Evolutionary conservation across 2,329 filamentous ascomycete genomes (phyloP), one percentile per base, ranked within the genome.

Genomic region (Scytalidium lignicola): DNA sequence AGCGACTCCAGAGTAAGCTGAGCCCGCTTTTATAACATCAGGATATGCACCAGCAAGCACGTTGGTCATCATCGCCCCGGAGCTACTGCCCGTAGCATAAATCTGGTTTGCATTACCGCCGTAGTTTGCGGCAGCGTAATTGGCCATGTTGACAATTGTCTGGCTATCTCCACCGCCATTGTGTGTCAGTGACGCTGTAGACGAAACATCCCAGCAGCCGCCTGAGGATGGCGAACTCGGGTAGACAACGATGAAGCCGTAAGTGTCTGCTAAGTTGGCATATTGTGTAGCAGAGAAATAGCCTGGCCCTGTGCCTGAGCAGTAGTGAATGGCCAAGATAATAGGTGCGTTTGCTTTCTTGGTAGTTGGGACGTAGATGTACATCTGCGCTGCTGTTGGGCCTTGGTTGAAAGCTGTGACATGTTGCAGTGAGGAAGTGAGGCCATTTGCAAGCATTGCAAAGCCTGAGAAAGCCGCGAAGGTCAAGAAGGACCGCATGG

Each of bases 191-290:
- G 78, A 70, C 29, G 67, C 65, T 22, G 65, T 67, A 18, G 72
- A 76, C 13, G 73, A 73, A 2, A 82, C 79, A 52, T 84, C 80
- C 77, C 78, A 83, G 67, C 79, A 83, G 54, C 64, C 66, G 12
- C 67, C 76, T n/a, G 62, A 62, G 55, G 76, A 73, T 0, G 76
- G 75, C 2, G 72, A 74, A 55, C 72, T 69, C 1, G 78, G 78
- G 63, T 79, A 83, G 59, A 83, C 77, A 52, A 78, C 71, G 48
- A 85, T 80, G 64, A 78, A 82, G 37, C 78, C 79, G 47, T 80
- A 69, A 42, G 68, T 59, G 51, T 76, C 74, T 5, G 80, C 75
- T 10, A 80, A 66, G 1, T 68, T 67, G 18, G 76, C 74, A 62
- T 78, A 84, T 12, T 75, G 53, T 13, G 65, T 62, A 15, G 50